Base-by-base conservation (phyloP, 805 yeast genomes). In the Maudiozyma barnettii region DNA sequence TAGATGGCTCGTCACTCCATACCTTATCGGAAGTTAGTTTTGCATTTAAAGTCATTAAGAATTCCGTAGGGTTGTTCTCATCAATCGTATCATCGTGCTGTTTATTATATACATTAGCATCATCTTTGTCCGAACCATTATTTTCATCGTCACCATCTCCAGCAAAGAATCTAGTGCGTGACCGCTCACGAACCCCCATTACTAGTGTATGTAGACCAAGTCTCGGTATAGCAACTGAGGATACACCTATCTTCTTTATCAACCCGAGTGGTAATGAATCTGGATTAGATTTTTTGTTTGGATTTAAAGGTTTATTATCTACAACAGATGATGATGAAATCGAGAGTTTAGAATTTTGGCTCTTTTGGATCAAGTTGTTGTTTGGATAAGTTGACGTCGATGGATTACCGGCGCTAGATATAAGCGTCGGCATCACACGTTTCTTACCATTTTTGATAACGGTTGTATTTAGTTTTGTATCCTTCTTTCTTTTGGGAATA, bases 371-470 rank as follows among this genome's bases (percentile, higher is more conserved):
- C 36, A 16, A 33, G 16, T 16, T 22, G 21, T 13, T 35, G 3
- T 13, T 12, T 23, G 36, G 8, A 5, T 10, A 35, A 2, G 41
- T 2, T 1, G 41, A 6, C 3, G 36, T 21, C 12, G 41, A 16
- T n/a, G 20, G 22, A 8, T 20, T 19, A 2, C 19, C 40, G 13
- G 39, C 13, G 5, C 76, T 60, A 1, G 90, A 78, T 3, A 84
- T 73, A 13, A 84, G 63, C 20, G 80, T 70, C 5, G 93, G 95
- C 0, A 85, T 76, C 2, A 85, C 88, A 54, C 93, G 66, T 55
- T 84, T 84, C 57, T 78, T 79, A 4, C 93, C 93, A 36, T 82
- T 81, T 55, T 85, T 78, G 5, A 84, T 73, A 2, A 84, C 75
- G 1, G 81, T 74, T 47, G 65, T 80, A 75, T 61, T 70, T 45